These are phyloP conservation scores for Yamadazyma philogaea DNA, from an alignment of 805 yeast genomes.

Conservation along the genomic window DNA sequence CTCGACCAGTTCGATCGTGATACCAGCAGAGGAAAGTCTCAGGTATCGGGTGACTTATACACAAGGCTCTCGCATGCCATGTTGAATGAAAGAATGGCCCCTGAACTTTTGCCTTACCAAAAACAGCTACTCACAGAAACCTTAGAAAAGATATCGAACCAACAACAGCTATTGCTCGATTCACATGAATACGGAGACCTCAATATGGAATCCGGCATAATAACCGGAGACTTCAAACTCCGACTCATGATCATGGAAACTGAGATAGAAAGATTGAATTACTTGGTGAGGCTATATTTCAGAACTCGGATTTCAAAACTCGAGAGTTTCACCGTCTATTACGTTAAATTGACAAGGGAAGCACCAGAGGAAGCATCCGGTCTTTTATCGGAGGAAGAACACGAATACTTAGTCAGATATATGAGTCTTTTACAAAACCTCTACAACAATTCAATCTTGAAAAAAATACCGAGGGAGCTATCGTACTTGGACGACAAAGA, in stretches of 20 bases:
- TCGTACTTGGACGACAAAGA: conserved; percentile 71
- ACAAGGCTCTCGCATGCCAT: conserved; percentile 47
- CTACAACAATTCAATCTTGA: conserved; percentile 65
- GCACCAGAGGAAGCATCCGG: conserved; percentile 1
- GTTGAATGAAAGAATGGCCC: conserved; percentile 83
- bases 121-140: conserved; percentile 55
- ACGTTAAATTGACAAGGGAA: conserved; percentile 37
- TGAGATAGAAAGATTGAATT: conserved; percentile 84
- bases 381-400: conserved; percentile 56
- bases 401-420: conserved; percentile 65
- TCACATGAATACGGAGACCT: conserved; percentile 70
- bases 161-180: conserved; percentile 71
- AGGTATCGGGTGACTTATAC: conserved; percentile 19
- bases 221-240: conserved; percentile 58
- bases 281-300: conserved; percentile 73
- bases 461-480: conserved; percentile 61
- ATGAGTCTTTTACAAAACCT: conserved; percentile 59
- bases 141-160: conserved; percentile 57
- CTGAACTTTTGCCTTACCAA: conserved; percentile 80
- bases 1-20: conserved; percentile 56
- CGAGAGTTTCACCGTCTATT: conserved; percentile 63
- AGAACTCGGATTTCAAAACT: conserved; percentile 75
- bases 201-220: conserved; percentile 38
- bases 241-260: conserved; percentile 84
- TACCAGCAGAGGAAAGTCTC: not conserved